Conservation (phyloP, 768 basidiomycete species). For the Clavulina sp. region DNA sequence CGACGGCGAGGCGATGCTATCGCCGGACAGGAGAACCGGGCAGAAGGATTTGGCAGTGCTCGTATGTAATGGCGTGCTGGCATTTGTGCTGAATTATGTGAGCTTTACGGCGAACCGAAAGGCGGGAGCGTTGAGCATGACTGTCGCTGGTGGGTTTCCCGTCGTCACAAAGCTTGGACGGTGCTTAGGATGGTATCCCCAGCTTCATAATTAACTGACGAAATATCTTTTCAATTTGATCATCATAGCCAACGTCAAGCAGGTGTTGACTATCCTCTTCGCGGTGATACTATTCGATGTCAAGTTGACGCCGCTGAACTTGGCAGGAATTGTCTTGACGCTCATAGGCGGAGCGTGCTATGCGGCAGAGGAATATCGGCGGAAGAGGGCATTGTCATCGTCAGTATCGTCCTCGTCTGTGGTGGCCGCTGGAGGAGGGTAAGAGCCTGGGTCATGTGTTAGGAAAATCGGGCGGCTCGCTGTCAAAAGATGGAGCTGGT, state of each 20-base stretch:
- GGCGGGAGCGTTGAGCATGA: slow-evolving; percentile 79
- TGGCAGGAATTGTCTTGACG: slow-evolving; percentile 67
- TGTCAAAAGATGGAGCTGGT: too few relatives aligned
- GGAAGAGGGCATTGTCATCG: too few relatives aligned
- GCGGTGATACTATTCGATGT: slow-evolving; percentile 75
- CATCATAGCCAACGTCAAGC: slow-evolving; percentile 66
- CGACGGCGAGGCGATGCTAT: too few relatives aligned
- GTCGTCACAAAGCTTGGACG: not conserved
- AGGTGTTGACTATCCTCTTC: slow-evolving; percentile 73
- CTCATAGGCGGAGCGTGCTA: slow-evolving; percentile 76
- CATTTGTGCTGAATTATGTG: slow-evolving; percentile 85
- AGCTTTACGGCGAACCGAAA: slow-evolving; percentile 92
- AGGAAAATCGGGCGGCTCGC: too few relatives aligned
- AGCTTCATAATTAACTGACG: not conserved
- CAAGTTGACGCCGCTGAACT: slow-evolving; percentile 62
- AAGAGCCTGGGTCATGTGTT: too few relatives aligned
- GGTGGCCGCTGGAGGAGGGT: too few relatives aligned
- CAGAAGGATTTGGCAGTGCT: not conserved
- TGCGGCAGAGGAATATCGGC: slow-evolving; percentile 48
- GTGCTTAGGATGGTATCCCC: not conserved
- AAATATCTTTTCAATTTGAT: not conserved
- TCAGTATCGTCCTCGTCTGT: too few relatives aligned
- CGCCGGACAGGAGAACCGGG: too few relatives aligned
- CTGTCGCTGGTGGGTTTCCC: slow-evolving; percentile 49
- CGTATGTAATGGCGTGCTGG: slow-evolving; percentile 54